A percentile compares a stretch with the other conserved stretches of the same genome.
Conservation (phyloP, 2,329 filamentous ascomycete species). For the Nemania sp. region DNA sequence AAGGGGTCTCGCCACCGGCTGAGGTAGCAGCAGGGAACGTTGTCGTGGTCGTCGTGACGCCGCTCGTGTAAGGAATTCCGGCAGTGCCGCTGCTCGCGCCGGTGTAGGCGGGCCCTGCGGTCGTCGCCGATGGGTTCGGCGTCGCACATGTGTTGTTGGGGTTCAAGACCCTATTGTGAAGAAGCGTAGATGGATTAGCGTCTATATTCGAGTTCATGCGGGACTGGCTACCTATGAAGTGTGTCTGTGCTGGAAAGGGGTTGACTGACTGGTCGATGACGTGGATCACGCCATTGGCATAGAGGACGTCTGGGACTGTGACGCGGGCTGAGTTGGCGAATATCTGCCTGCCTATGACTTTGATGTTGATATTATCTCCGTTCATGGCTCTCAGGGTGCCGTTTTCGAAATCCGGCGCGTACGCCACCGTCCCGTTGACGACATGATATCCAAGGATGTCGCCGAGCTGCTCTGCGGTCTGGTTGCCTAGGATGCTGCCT, state of each 20-base stretch:
- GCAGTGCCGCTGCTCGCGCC: constrained; percentile 54
- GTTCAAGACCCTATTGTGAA: constrained; percentile 58
- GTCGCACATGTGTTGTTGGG: constrained; percentile 52
- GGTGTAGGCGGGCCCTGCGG: constrained; percentile 57
- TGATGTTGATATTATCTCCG: constrained; percentile 53
- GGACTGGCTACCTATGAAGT: background rate
- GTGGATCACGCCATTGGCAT: constrained; percentile 61
- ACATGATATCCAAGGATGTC: constrained; percentile 68
- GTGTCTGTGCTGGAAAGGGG: background rate
- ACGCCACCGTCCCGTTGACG: constrained; percentile 58
- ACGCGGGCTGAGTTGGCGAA: constrained; percentile 58
- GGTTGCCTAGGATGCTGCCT: constrained; percentile 53
- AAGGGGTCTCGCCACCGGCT: constrained; percentile 41
- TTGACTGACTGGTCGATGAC: constrained; percentile 58
- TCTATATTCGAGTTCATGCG: background rate
- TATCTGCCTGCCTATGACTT: constrained; percentile 45
- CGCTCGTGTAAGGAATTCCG: constrained; percentile 59
- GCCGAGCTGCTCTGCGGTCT: constrained; percentile 53
- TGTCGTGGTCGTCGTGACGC: constrained; percentile 51
- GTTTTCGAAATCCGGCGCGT: constrained; percentile 48
- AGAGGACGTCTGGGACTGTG: constrained; percentile 52
- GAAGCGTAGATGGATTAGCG: background rate
- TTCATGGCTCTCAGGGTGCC: constrained; percentile 45
- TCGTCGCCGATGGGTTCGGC: constrained; percentile 48
- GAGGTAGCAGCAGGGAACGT: constrained; percentile 43